Evolutionary conservation across 176 grass and related monocot genomes (phyloP).

Genomic region (Paspalum notatum): DNA sequence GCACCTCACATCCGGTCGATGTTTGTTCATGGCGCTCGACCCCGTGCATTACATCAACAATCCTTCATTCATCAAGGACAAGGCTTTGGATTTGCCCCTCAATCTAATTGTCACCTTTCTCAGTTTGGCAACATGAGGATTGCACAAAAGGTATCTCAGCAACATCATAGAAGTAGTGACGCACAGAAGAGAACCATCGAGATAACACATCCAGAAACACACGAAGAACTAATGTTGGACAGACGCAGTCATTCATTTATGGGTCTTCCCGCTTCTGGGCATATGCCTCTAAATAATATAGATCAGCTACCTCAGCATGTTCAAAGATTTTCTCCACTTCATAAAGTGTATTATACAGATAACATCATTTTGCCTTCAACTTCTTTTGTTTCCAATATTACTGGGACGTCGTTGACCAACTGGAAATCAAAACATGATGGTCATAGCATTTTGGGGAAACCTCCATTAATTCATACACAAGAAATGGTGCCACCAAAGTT

Average conservation of each 20-base stretch:
- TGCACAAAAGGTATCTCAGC: slow-evolving; percentile 47
- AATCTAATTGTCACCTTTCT: slow-evolving; percentile 47
- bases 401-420: slow-evolving; percentile 6
- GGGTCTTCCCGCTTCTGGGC: slow-evolving; percentile 42
- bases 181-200: slow-evolving; percentile 63
- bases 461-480: slow-evolving; percentile 34
- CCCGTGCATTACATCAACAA: slow-evolving; percentile 65
- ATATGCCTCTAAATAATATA: slow-evolving; percentile 47
- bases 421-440: slow-evolving; percentile 31
- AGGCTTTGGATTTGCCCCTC: slow-evolving; percentile 56
- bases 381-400: slow-evolving; percentile 13
- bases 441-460: slow-evolving; percentile 46
- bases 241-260: slow-evolving; percentile 44
- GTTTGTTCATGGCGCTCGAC: slow-evolving; percentile 62
- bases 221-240: slow-evolving; percentile 81
- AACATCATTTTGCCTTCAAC: neutral
- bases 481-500: slow-evolving; percentile 39
- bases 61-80: slow-evolving; percentile 81
- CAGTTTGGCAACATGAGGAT: slow-evolving; percentile 64
- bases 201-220: slow-evolving; percentile 88
- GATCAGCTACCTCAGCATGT: slow-evolving; percentile 46
- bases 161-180: slow-evolving; percentile 49
- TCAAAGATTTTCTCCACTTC: slow-evolving; percentile 45
- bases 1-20: slow-evolving; percentile 49
- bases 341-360: slow-evolving; percentile 61